A percentile compares a stretch with the other conserved stretches of the same genome.
These are phyloP conservation scores for Hippophae gyantsensis DNA, from an alignment of 306 rosid genomes.

Conservation along the genomic window DNA sequence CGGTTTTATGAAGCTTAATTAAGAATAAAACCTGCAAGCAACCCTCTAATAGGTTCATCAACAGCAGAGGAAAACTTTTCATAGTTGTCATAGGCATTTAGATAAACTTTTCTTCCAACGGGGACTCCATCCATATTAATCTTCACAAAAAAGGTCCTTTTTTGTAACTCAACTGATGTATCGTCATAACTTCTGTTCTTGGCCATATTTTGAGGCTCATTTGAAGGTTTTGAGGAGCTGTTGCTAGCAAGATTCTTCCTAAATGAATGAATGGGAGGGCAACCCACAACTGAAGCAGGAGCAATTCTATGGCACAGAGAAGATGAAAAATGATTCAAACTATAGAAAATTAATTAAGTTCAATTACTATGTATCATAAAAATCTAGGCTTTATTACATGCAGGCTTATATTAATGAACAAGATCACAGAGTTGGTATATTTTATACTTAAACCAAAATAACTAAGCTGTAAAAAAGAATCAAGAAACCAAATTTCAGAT, in stretches of 20 bases:
- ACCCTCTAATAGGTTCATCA: conserved; percentile 67
- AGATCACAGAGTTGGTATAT: no score
- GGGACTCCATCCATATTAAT: conserved; percentile 94
- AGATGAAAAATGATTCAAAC: no score
- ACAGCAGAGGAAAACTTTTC: conserved; percentile 66
- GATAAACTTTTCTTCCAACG: conserved; percentile 85
- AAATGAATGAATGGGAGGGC: conserved; percentile 92
- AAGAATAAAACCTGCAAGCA: conserved; percentile 52
- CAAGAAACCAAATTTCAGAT: conserved; percentile 17
- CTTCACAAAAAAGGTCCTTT: conserved; percentile 79
- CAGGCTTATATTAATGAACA: no score
- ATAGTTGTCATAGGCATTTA: conserved; percentile 63
- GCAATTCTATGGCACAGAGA: conserved; percentile 43
- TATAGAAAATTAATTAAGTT: no score
- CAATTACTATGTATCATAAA: no score
- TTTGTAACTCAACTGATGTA: conserved; percentile 20
- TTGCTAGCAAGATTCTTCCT: conserved; percentile 60
- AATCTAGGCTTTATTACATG: no score
- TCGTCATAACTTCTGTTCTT: conserved; percentile 26
- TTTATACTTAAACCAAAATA: background rate
- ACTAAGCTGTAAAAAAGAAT: no score
- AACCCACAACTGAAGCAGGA: conserved; percentile 78
- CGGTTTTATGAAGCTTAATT: background rate
- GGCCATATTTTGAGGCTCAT: conserved; percentile 29
- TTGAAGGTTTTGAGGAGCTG: conserved; percentile 39